Conservation (phyloP, 202 grass and related monocot species). For the Schoenoplectus tabernaemontani region DNA sequence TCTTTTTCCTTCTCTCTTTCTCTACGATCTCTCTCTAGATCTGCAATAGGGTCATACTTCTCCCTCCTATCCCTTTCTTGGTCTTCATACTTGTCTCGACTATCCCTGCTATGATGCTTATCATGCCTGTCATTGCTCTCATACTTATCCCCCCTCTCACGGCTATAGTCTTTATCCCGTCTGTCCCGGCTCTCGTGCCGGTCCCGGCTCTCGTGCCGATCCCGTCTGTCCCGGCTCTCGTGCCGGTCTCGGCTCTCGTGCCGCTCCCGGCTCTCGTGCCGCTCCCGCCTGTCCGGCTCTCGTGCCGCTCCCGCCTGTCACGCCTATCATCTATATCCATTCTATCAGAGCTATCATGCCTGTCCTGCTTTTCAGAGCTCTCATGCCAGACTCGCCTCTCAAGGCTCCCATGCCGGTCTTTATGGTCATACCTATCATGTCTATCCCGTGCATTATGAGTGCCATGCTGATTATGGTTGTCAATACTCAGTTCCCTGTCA, state of each 20-base stretch:
- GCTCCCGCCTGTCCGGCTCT: constrained; percentile 18
- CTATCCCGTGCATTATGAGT: neutral
- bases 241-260: constrained; percentile 27
- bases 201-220: no score
- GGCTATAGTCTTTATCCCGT: no score
- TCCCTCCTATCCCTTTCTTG: constrained; percentile 31
- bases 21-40: constrained; percentile 30
- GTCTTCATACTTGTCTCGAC: constrained; percentile 30
- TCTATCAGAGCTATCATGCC: neutral
- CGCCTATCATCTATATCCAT: neutral
- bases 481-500: neutral
- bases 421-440: neutral
- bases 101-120: constrained; percentile 36
- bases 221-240: no score
- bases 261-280: constrained; percentile 8
- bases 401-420: neutral
- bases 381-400: neutral
- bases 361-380: neutral
- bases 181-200: no score
- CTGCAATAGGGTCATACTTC: constrained; percentile 26
- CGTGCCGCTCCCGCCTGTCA: constrained; percentile 30
- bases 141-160: constrained; percentile 22
- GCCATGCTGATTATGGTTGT: neutral
- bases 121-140: constrained; percentile 24
- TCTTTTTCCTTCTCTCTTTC: constrained; percentile 69